Evolutionary conservation across 208 protist species (phyloP), one percentile per base, ranked within the genome.

Genomic region (Acanthamoeba sp.): DNA sequence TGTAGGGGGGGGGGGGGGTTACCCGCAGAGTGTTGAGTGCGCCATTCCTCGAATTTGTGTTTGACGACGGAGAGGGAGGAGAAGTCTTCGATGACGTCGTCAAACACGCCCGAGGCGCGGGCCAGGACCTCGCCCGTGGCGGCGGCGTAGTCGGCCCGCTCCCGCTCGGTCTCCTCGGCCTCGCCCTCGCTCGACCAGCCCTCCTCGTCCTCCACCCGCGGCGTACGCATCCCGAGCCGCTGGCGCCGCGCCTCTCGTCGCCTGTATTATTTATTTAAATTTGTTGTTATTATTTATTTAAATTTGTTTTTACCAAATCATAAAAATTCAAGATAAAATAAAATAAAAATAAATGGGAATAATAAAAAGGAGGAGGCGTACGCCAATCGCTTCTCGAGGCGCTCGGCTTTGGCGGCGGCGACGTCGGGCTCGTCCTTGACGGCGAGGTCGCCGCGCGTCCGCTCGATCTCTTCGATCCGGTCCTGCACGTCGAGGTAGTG

Each of bases 121-220:
- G 24, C 50, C n/a, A 89, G 10, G 7, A 89, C 36, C 10, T 89
- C 80, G 36, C 40, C 45, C 40, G 80, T 27, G 14, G 34, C 18
- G n/a, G 38, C 62, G 10, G 52, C 38, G 64, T 34, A 76, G 0
- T 78, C 55, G 22, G 40, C 45, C 55, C 6, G 29, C 38, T 66
- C 87, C 20, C 73, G 59, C 45, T 48, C 40, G 40, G 22, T 76
- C n/a, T 92, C 87, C 9, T 71, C 87, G 52, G 6, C 66, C 4
- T 78, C 66, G 14, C 38, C 66, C 22, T 92, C 87, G 87, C 55
- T 92, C n/a, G 87, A 76, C 87, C 87, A 92, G 22, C 87, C 87
- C 40, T 92, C 87, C n/a, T 92, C 87, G 50, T 92, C 87, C 29
- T 92, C 57, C 24, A 76, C 87, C 40, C 38, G 24, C 18, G 87